Base-by-base conservation (phyloP, 169 alveolate genomes). In the Perkinsus olseni region DNA sequence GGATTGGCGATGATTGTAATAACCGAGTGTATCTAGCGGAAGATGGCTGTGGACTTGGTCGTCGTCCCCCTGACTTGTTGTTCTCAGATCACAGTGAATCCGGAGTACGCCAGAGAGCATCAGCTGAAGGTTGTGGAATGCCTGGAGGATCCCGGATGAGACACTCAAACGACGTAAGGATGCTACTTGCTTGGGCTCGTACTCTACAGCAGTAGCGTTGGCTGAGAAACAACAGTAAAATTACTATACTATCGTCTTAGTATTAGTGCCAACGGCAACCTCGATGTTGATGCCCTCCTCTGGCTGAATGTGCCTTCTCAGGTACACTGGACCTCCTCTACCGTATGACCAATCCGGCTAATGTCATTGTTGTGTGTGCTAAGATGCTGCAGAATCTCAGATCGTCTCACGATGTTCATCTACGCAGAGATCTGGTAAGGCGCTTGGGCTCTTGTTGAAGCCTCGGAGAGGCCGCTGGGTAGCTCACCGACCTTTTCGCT, bases 91-190 rank as follows among this genome's bases (percentile, higher is more conserved):
- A 36, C 92, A 37, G 97, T 98, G 28, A 96, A 98, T 92, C 98
- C 99, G 39, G 96, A 96, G 74, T 97, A 98, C 95, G 99, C 99
- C 1, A 96, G 98, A 92, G 96, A 97, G 92, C 99, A 98, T 94
- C 98, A 98, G 97, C 96, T 96, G 95, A 97, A 97, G 51, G 98
- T 98, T 0, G 99, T 99, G 38, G 99, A 99, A 92, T 99, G 99
- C 92, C 95, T 99, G 11, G 99, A 99, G 96, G 99, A 98, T 93
- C 96, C 98, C 20, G n/a, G 99, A 99, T 93, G 99, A 98, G 45
- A 98, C 99, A 20, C 95, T 99, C 48, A 97, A 98, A 94, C 96
- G 98, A 92, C 97, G 82, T 62, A 40, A 40, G 50, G 11, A 40
- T 40, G 21, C 11, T 40, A n/a, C n/a, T n/a, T n/a, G n/a, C n/a